Base-by-base conservation (phyloP, 2,329 filamentous ascomycete species). In the Cladophialophora bantiana region DNA sequence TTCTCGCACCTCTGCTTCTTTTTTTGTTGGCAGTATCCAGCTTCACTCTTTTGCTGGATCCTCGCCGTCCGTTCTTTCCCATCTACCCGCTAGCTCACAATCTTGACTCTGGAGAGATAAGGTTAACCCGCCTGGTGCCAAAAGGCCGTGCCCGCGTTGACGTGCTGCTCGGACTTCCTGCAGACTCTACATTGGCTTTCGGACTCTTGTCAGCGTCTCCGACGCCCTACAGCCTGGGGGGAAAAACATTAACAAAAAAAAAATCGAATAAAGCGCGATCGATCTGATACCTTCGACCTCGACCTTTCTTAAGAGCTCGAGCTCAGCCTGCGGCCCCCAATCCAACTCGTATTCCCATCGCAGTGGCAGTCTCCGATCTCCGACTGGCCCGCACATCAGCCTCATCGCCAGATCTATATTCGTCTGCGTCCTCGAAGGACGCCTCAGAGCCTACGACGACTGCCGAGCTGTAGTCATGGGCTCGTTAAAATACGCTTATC, bases 1-100 rank as follows among this genome's bases (percentile, higher is more conserved):
- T 48, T 50, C 35, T 35, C 38, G 42, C 58, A 53, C 53, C 70
- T 70, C 69, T 69, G 40, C 66, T 72, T 72, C 73, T 71, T 3
- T 26, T 18, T 18, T 50, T 50, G 45, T 69, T 73, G 78, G 81
- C 80, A 79, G 78, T 81, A 81, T 77, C 78, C 83, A 82, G 85
- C 85, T 88, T 87, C 86, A 88, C 83, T 88, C 86, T 80, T 87
- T 88, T 85, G 83, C 78, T 80, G 79, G 78, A 78, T 75, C 78
- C 64, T 59, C 79, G 84, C 81, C 76, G 76, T 83, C 79, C 82
- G 74, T 78, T 83, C 81, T 75, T 50, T 69, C 59, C 56, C 58
- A 63, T 40, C 65, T 57, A 42, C 59, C 62, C 54, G 66, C 56
- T 59, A 40, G 50, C 55, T 59, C 38, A 66, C 59, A 38, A 32